phyloP scores from a whole-genome alignment of 1,284 basidiomycete genomes.

The Earliella scabrosa region DNA sequence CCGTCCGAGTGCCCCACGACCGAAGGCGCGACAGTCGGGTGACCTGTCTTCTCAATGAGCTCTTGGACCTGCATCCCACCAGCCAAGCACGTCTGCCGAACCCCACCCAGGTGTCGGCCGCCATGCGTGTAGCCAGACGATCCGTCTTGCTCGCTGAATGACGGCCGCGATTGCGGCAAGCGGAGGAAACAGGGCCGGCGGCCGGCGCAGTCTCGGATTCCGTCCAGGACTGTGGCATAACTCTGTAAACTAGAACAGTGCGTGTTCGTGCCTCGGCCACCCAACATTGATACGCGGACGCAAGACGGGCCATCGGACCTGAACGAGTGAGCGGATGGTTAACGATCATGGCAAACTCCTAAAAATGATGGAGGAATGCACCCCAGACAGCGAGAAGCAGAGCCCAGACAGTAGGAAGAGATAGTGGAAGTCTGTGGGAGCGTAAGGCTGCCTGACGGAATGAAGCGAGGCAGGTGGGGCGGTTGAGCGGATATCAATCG shows the following conservation, averaged over 20 bases:
- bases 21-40: slow-evolving; percentile 15
- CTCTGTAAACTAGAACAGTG: not conserved
- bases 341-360: not conserved
- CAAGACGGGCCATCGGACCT: slow-evolving; percentile 4
- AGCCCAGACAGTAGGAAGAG: not conserved
- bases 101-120: slow-evolving; percentile 15
- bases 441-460: no score
- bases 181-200: slow-evolving; percentile 3
- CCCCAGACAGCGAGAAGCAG: not conserved
- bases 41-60: slow-evolving; percentile 11
- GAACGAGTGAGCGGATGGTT: not conserved
- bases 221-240: slow-evolving; percentile 3
- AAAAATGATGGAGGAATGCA: not conserved
- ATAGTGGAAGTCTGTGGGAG: not conserved
- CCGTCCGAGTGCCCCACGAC: slow-evolving; percentile 18
- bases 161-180: slow-evolving; percentile 1
- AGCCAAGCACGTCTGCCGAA: not conserved
- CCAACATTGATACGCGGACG: slow-evolving; percentile 2
- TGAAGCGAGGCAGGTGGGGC: not conserved
- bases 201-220: slow-evolving; percentile 8
- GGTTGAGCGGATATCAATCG: slow-evolving; percentile 3
- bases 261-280: slow-evolving; percentile 7
- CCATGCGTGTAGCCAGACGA: slow-evolving; percentile 7
- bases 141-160: slow-evolving; percentile 8
- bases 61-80: slow-evolving; percentile 6